Conservation (phyloP, 2,329 filamentous ascomycete genomes). For the Colletotrichum viniferum region DNA sequence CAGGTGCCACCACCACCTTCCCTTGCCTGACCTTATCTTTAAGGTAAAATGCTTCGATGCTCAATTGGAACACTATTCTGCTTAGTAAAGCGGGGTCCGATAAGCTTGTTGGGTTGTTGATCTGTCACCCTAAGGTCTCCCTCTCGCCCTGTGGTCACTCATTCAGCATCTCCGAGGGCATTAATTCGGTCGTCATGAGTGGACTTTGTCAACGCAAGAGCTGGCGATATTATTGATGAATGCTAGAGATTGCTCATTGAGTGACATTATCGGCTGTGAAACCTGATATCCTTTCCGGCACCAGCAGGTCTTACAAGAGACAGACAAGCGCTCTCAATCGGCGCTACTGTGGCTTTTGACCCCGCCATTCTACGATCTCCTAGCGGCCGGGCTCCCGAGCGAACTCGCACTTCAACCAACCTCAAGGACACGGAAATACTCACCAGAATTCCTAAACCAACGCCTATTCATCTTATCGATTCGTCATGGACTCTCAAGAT, state of each 20-base stretch:
- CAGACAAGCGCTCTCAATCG: background rate
- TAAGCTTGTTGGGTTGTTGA: background rate
- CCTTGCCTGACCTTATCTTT: background rate
- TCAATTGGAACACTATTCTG: background rate
- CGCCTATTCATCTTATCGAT: background rate
- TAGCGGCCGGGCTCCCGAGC: background rate
- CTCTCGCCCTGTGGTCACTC: background rate
- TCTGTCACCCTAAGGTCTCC: background rate
- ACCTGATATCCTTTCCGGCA: background rate
- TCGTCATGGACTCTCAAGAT: background rate
- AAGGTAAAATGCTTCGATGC: background rate
- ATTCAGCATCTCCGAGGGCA: background rate
- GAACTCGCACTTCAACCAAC: background rate
- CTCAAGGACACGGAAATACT: background rate
- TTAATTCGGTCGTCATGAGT: background rate
- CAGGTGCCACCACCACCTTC: background rate
- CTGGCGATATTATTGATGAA: background rate
- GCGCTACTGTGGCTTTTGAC: background rate
- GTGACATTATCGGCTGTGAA: background rate
- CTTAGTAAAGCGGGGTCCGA: conserved; percentile 5
- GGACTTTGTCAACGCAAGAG: background rate
- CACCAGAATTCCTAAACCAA: background rate
- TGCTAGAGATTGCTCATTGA: background rate
- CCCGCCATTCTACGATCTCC: background rate
- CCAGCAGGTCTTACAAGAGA: background rate